These are phyloP conservation scores for Apophysomyces elegans DNA, from an alignment of 371 early-diverging fungal genomes.

Conservation along the genomic window DNA sequence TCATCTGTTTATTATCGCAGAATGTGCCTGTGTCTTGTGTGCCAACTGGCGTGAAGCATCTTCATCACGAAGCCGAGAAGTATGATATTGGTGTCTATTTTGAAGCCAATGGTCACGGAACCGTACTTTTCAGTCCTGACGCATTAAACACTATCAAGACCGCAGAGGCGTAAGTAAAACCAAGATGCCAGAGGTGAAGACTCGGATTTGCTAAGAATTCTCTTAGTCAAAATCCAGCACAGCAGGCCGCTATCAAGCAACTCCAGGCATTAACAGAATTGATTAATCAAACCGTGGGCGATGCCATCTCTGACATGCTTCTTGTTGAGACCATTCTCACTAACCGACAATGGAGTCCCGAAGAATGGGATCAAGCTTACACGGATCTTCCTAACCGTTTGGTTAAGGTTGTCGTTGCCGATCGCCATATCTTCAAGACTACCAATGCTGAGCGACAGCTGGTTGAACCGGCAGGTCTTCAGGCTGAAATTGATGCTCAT, in stretches of 20 bases:
- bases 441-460: constrained; percentile 96
- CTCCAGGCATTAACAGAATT: constrained; percentile 86
- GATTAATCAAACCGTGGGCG: constrained; percentile 98
- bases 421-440: constrained; percentile 89
- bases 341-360: constrained; percentile 77
- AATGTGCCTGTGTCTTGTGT: constrained; percentile 94
- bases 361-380: constrained; percentile 93
- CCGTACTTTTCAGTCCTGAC: constrained; percentile 91
- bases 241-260: constrained; percentile 76
- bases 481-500: constrained; percentile 83
- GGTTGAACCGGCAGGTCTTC: constrained; percentile 87
- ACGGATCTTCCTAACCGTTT: constrained; percentile 93
- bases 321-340: constrained; percentile 93
- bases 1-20: constrained; percentile 32
- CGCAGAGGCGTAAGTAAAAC: constrained; percentile 60
- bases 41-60: constrained; percentile 99
- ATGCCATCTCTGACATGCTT: constrained; percentile 98
- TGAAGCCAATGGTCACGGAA: constrained; percentile 99
- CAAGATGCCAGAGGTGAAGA: neutral
- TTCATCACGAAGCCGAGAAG: constrained; percentile 97
- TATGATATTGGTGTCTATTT: constrained; percentile 99
- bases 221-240: constrained; percentile 72
- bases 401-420: constrained; percentile 93
- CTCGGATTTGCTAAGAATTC: neutral
- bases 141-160: constrained; percentile 81